phyloP scores from a whole-genome alignment of 2,329 filamentous ascomycete species.

The Cercospora zeae-maydis region DNA sequence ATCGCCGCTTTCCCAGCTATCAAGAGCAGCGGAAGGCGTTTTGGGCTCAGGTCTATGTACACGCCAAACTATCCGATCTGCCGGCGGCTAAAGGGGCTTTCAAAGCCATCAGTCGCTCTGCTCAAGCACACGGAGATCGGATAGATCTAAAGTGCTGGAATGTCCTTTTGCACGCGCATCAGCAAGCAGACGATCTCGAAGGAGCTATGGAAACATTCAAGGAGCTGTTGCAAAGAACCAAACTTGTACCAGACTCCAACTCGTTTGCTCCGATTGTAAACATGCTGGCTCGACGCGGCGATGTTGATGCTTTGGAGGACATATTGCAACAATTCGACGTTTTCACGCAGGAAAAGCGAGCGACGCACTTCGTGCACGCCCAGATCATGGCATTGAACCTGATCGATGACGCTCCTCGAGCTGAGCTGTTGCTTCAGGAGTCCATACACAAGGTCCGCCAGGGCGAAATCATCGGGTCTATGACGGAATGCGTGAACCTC shows the following conservation, averaged over 20 bases:
- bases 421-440: slow-evolving; percentile 53
- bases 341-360: slow-evolving; percentile 49
- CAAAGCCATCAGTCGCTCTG: slow-evolving; percentile 51
- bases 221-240: slow-evolving; percentile 49
- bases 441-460: slow-evolving; percentile 44
- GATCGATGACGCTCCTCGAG: slow-evolving; percentile 46
- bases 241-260: slow-evolving; percentile 54
- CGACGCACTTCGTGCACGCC: slow-evolving; percentile 57
- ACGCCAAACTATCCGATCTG: slow-evolving; percentile 66
- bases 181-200: slow-evolving; percentile 62
- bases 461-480: slow-evolving; percentile 49
- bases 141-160: slow-evolving; percentile 69
- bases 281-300: slow-evolving; percentile 66
- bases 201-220: slow-evolving; percentile 63
- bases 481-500: slow-evolving; percentile 72
- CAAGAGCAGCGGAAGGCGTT: slow-evolving; percentile 23
- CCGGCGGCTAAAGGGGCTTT: slow-evolving; percentile 59
- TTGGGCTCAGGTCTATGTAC: slow-evolving; percentile 62
- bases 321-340: slow-evolving; percentile 61
- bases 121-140: slow-evolving; percentile 19
- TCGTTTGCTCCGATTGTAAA: slow-evolving; percentile 73
- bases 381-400: slow-evolving; percentile 61
- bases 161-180: slow-evolving; percentile 68
- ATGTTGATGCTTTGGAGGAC: slow-evolving; percentile 64
- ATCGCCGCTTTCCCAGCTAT: slow-evolving; percentile 23